Percentiles rank a stretch among this genome's conserved stretches.
These are phyloP conservation scores for Rhizopus delemar DNA, from an alignment of 371 early-diverging fungal species.

Conservation along the genomic window DNA sequence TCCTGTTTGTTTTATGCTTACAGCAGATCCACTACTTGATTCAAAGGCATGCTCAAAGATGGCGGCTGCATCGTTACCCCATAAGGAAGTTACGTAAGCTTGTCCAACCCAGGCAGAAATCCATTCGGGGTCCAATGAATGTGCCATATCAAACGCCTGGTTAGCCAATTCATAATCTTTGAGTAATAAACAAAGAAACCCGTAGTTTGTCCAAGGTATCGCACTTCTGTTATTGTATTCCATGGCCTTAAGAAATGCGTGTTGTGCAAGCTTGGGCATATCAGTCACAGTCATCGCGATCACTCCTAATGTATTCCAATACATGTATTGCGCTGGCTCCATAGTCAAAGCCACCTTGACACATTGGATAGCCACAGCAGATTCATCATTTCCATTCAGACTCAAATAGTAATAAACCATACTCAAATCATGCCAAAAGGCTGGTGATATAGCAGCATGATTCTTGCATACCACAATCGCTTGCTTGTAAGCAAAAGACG, in stretches of 20 bases:
- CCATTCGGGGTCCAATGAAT: slow-evolving; percentile 80
- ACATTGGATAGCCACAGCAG: slow-evolving; percentile 49
- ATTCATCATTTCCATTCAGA: slow-evolving; percentile 15
- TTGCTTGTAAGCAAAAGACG: slow-evolving; percentile 53
- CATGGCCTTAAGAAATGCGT: slow-evolving; percentile 81
- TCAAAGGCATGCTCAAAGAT: slow-evolving; percentile 80
- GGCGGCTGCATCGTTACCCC: slow-evolving; percentile 58
- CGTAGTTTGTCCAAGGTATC: slow-evolving; percentile 82
- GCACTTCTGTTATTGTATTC: slow-evolving; percentile 69
- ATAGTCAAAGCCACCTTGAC: slow-evolving; percentile 66
- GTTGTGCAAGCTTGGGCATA: slow-evolving; percentile 73
- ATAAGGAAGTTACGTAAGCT: slow-evolving; percentile 70
- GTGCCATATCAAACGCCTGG: slow-evolving; percentile 75
- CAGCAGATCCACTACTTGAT: slow-evolving; percentile 59
- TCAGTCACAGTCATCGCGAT: slow-evolving; percentile 43
- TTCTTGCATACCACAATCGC: slow-evolving; percentile 49
- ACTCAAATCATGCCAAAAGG: slow-evolving; percentile 54
- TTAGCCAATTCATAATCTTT: slow-evolving; percentile 80
- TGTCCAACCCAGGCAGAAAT: slow-evolving; percentile 85
- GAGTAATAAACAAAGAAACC: slow-evolving; percentile 74
- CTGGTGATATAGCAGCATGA: slow-evolving; percentile 34
- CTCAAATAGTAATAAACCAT: slow-evolving; percentile 43
- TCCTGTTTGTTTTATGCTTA: slow-evolving; percentile 19
- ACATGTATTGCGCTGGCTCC: slow-evolving; percentile 58
- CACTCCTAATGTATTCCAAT: slow-evolving; percentile 82